Evolutionary conservation across 139 green algal species (phyloP).

Genomic region (Picochlorum sp.): DNA sequence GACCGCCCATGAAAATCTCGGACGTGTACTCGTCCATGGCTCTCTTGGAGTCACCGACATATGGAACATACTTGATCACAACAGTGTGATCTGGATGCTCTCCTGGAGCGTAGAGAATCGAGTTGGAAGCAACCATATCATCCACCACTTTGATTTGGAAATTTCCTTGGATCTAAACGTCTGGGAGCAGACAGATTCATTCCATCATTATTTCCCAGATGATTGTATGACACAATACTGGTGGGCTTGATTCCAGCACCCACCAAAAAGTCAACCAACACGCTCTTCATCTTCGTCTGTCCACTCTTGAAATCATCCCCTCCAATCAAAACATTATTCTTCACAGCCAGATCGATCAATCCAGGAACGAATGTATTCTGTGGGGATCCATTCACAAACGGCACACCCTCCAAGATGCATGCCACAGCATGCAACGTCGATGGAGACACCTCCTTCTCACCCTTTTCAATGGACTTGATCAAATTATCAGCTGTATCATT

Average conservation of each 20-base stretch:
- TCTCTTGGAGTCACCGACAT: constrained; percentile 93
- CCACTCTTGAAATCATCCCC: constrained; percentile 99
- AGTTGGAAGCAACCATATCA: constrained; percentile 95
- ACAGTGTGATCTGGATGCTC: constrained; percentile 98
- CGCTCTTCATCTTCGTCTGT: constrained; percentile 96
- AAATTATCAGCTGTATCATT: constrained; percentile 96
- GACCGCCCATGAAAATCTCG: constrained; percentile 93
- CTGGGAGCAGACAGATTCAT: constrained; percentile 93
- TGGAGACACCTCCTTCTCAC: constrained; percentile 89
- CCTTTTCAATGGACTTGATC: constrained; percentile 63
- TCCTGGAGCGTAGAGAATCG: constrained; percentile 82
- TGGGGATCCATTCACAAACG: constrained; percentile 97
- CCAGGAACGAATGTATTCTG: constrained; percentile 96
- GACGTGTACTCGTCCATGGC: constrained; percentile 99
- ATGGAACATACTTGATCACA: constrained; percentile 99
- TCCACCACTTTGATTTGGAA: constrained; percentile 98
- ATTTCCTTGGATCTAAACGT: constrained; percentile 93
- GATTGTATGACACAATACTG: constrained; percentile 98
- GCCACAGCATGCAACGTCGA: constrained; percentile 91
- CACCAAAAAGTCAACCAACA: constrained; percentile 96
- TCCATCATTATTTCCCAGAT: constrained; percentile 99
- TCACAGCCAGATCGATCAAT: constrained; percentile 70
- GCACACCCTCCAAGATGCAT: constrained; percentile 83
- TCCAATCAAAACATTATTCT: constrained; percentile 82
- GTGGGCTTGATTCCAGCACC: constrained; percentile 96